Evolutionary conservation across 1,139 yeast genomes (phyloP), one percentile per base, ranked within the genome.

Genomic region (Yarrowia galli): DNA sequence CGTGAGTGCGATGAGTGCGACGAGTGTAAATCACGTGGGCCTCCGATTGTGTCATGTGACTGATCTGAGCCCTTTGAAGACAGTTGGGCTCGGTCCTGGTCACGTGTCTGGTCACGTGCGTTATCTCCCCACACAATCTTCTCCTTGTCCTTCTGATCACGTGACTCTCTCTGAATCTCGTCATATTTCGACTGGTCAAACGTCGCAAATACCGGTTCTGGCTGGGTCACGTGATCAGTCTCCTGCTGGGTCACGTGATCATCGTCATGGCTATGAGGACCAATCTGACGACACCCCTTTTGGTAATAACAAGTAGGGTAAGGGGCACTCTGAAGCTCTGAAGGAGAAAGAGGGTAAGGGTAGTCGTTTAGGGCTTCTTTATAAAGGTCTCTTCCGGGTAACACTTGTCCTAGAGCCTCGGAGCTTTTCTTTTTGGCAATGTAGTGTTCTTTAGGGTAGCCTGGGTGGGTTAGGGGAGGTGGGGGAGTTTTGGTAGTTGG

Each of bases 401-500:
- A 15, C 3, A 53, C 35, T n/a, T 36, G 22, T 2, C 28, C 58
- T 7, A 51, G 40, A 15, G 42, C 28, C 28, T 51, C 58, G 0
- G 45, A 22, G 16, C 48, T 25, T 38, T 40, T 40, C 23, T 54
- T 38, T 10, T 38, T 54, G 18, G 43, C 42, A 23, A 40, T 23
- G 61, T 54, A 54, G 46, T 54, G 46, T 12, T 54, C 61, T 12
- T 38, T 40, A 7, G 61, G 61, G 61, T 54, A 54, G 36, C 61
- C 61, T 3, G 61, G 61, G 9, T 54, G 61, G 4, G 28, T 48
- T 1, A 38, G 25, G 1, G 61, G 48, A 25, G 48, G 61, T 4
- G 46, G 61, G 18, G 61, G 35, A 2, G 45, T n/a, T 6, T 6
- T 35, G 2, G 18, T 23, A 0, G 16, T 22, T 2, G 60, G 61